phyloP scores from a whole-genome alignment of 2,329 filamentous ascomycete genomes.

The Fusarium verrucosum region DNA sequence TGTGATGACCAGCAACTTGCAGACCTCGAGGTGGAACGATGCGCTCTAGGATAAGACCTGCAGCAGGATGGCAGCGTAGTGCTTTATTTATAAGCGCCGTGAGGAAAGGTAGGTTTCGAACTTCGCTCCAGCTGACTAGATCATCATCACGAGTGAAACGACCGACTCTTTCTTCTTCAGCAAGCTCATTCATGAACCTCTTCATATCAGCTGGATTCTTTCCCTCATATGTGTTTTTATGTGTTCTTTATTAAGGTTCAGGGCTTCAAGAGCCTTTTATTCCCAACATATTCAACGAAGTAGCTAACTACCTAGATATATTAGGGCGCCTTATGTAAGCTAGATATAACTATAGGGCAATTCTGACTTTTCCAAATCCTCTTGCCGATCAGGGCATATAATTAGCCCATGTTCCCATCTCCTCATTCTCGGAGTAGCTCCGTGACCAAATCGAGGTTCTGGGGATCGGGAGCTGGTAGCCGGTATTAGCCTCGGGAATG shows the following conservation, averaged over 20 bases:
- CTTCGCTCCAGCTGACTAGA: conserved; percentile 73
- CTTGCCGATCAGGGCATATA: too few relatives aligned
- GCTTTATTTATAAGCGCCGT: conserved; percentile 81
- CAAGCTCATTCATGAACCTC: conserved; percentile 68
- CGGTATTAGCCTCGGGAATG: neutral
- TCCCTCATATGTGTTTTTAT: too few relatives aligned
- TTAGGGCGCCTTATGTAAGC: too few relatives aligned
- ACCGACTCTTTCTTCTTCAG: conserved; percentile 63
- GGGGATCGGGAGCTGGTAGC: neutral
- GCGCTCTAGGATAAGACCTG: conserved; percentile 76
- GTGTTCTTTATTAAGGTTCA: too few relatives aligned
- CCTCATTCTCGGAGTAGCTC: neutral
- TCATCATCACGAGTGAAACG: conserved; percentile 59
- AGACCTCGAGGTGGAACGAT: conserved; percentile 71
- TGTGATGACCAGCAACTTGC: conserved; percentile 66
- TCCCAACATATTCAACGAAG: too few relatives aligned
- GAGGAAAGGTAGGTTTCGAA: conserved; percentile 75
- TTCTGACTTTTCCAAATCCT: too few relatives aligned
- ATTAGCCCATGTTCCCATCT: neutral
- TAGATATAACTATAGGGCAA: too few relatives aligned
- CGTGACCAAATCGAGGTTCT: neutral
- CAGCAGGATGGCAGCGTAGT: conserved; percentile 77
- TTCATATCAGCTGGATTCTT: conserved; percentile 48
- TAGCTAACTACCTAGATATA: too few relatives aligned
- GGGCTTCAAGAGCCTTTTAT: too few relatives aligned